Conservation (phyloP, 108 stramenopile genomes). For the Stephanodiscus triporus region DNA sequence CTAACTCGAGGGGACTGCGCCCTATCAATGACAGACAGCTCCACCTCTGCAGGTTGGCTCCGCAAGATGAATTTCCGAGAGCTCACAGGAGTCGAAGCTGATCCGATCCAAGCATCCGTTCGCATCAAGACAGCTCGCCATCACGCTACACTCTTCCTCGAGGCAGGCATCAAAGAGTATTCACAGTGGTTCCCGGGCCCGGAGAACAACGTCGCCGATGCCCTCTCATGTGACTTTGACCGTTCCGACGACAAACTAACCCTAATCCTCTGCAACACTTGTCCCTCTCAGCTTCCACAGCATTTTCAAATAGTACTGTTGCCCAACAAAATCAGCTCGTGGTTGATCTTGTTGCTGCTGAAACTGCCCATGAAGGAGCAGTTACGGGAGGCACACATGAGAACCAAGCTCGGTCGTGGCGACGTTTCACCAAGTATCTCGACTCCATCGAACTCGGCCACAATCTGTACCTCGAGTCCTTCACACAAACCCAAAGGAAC, state of each 20-base stretch:
- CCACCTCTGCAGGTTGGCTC: neutral
- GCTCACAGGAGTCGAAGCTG: neutral
- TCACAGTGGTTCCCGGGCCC: constrained; percentile 23
- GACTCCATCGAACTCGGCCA: too few relatives aligned
- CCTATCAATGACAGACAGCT: constrained; percentile 10
- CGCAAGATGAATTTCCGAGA: constrained; percentile 15
- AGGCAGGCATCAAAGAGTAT: neutral
- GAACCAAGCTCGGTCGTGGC: constrained; percentile 36
- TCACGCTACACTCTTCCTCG: constrained; percentile 7
- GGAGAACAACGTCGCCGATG: constrained; percentile 21
- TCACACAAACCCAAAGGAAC: neutral
- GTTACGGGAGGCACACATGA: constrained; percentile 24
- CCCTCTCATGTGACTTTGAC: constrained; percentile 22
- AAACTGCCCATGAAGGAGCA: too few relatives aligned
- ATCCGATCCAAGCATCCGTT: neutral
- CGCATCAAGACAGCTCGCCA: neutral
- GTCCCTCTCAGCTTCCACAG: constrained; percentile 17
- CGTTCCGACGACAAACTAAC: constrained; percentile 13
- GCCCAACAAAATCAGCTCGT: constrained; percentile 32
- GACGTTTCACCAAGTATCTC: constrained; percentile 8
- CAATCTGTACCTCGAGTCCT: constrained; percentile 17
- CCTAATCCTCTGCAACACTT: neutral
- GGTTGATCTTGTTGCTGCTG: too few relatives aligned
- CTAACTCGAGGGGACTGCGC: constrained; percentile 4
- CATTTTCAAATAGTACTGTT: constrained; percentile 25